A percentile compares a stretch with the other conserved stretches of the same genome.
Conservation (phyloP, 768 basidiomycete genomes). For the Hebeloma cylindrosporum region DNA sequence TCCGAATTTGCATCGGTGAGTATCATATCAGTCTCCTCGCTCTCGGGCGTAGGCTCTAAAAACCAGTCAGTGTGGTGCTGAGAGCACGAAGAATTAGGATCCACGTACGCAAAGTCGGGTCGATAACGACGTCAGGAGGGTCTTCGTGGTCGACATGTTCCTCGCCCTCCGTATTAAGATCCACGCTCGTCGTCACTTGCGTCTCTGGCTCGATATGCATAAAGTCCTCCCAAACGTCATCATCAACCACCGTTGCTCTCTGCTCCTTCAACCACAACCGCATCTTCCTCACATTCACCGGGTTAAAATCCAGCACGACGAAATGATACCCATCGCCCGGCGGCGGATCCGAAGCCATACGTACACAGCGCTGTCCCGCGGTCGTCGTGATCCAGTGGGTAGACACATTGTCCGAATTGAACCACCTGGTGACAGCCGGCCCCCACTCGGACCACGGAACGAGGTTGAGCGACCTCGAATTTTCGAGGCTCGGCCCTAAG, state of each 20-base stretch:
- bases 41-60: slow-evolving; percentile 4
- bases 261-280: too few relatives aligned
- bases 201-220: too few relatives aligned
- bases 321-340: too few relatives aligned
- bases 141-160: too few relatives aligned
- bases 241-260: too few relatives aligned
- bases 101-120: slow-evolving; percentile 36
- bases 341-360: not conserved
- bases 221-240: too few relatives aligned
- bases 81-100: too few relatives aligned
- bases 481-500: slow-evolving; percentile 3
- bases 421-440: slow-evolving; percentile 33
- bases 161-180: too few relatives aligned
- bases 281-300: too few relatives aligned
- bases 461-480: not conserved
- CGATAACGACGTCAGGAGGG: not conserved
- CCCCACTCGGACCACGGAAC: slow-evolving; percentile 35
- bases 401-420: slow-evolving; percentile 20
- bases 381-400: not conserved
- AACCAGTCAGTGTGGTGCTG: slow-evolving; percentile 24
- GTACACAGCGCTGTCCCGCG: not conserved
- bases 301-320: too few relatives aligned
- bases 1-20: too few relatives aligned
- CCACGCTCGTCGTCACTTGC: too few relatives aligned
- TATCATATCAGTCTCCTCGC: not conserved